phyloP scores from a whole-genome alignment of 2,329 filamentous ascomycete genomes.

The Stagonosporopsis vannaccii region DNA sequence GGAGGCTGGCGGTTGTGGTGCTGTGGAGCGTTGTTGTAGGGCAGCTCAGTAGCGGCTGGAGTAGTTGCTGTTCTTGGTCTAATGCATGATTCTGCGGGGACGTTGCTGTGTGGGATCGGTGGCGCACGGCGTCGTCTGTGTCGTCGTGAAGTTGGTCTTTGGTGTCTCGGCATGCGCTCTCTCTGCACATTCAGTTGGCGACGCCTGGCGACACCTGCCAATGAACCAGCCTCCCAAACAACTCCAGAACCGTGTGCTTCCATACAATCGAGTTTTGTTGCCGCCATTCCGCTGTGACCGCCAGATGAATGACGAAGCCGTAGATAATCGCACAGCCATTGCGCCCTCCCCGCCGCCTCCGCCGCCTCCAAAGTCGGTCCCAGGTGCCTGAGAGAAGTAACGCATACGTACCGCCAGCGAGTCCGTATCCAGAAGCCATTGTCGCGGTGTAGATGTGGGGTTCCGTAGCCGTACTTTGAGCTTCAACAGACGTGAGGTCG shows the following conservation, averaged over 20 bases:
- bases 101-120: background rate
- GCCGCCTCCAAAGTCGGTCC: constrained; percentile 15
- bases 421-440: constrained; percentile 85
- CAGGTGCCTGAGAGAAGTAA: background rate
- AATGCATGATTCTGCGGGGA: no score
- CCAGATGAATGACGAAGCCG: constrained; percentile 12
- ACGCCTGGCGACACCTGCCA: background rate
- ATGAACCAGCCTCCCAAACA: background rate
- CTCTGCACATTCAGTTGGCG: background rate
- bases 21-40: background rate
- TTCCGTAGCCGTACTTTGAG: constrained; percentile 21
- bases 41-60: background rate
- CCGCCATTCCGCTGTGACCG: background rate
- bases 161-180: background rate
- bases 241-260: background rate
- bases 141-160: background rate
- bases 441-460: constrained; percentile 45
- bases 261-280: background rate
- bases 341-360: constrained; percentile 17
- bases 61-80: background rate
- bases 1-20: background rate
- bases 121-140: background rate
- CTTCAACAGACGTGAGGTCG: constrained; percentile 30
- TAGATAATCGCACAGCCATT: constrained; percentile 29
- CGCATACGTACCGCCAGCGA: constrained; percentile 73